Conservation (phyloP, 2,329 filamentous ascomycete genomes). For the Ramichloridium luteum region DNA sequence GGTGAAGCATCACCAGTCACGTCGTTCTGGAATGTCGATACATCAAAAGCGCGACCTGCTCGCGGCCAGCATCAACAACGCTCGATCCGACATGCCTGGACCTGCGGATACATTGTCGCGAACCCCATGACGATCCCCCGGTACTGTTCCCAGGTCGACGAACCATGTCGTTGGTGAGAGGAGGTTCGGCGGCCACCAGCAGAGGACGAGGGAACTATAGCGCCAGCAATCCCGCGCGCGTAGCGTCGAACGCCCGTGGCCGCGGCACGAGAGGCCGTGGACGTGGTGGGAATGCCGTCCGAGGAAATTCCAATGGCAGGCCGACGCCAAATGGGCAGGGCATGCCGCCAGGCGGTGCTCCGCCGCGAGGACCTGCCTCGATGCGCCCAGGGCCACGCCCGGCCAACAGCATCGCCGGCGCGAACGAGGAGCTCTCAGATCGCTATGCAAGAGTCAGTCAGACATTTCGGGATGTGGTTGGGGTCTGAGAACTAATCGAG, state of each 20-base stretch:
- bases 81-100: no score
- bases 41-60: no score
- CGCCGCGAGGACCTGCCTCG: neutral
- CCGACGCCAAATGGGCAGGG: neutral
- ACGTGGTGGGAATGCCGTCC: neutral
- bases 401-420: neutral
- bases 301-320: neutral
- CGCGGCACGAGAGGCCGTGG: neutral
- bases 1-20: no score
- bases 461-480: neutral
- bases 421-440: neutral
- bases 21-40: no score
- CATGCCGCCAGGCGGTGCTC: neutral
- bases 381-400: neutral
- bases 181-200: neutral
- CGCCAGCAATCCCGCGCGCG: neutral
- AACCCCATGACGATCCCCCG: no score
- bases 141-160: neutral
- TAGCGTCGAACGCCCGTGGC: neutral
- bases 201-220: neutral
- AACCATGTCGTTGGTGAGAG: slow-evolving; percentile 1
- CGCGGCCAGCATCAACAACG: no score
- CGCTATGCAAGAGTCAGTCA: neutral
- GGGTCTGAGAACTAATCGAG: slow-evolving; percentile 1
- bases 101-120: no score